phyloP scores from a whole-genome alignment of 352 stramenopile species.

The Globisporangium takayamanum region DNA sequence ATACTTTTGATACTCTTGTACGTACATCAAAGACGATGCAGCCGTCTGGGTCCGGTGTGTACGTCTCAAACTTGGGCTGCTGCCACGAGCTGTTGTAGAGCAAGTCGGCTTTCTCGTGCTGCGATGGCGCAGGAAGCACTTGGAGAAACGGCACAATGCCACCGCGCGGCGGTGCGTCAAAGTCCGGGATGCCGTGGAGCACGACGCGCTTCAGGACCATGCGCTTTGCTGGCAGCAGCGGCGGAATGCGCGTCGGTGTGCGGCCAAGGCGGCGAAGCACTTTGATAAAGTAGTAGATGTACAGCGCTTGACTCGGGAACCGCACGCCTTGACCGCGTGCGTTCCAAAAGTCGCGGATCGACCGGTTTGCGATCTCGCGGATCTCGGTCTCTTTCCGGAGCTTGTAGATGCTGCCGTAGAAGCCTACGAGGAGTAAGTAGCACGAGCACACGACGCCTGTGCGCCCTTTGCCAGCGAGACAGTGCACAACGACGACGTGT shows the following conservation, averaged over 20 bases:
- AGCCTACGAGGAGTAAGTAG: conserved; percentile 68
- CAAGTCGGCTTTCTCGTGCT: conserved; percentile 46
- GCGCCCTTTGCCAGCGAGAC: conserved; percentile 70
- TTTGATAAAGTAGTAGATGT: conserved; percentile 87
- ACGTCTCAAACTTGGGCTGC: conserved; percentile 52
- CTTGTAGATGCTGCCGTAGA: conserved; percentile 68
- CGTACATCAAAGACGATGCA: conserved; percentile 53
- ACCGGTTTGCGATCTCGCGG: conserved; percentile 50
- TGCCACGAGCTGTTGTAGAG: conserved; percentile 75
- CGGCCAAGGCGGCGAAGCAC: conserved; percentile 41
- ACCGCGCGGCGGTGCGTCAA: conserved; percentile 50
- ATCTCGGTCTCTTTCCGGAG: conserved; percentile 58
- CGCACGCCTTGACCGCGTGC: conserved; percentile 71
- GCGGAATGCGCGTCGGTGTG: conserved; percentile 52
- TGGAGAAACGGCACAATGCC: conserved; percentile 63
- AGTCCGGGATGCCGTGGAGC: conserved; percentile 72
- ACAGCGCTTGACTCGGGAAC: conserved; percentile 76
- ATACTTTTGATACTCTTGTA: neutral
- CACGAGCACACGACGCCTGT: conserved; percentile 81
- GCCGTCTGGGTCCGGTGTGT: conserved; percentile 38
- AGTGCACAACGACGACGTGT: conserved; percentile 79
- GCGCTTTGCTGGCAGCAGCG: conserved; percentile 44
- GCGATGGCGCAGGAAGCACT: conserved; percentile 52
- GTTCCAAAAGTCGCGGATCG: conserved; percentile 75
- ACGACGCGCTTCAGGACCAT: conserved; percentile 51